Evolutionary conservation across 192 early-diverging fungal species (phyloP).

Genomic region (Backusella psychrophila): DNA sequence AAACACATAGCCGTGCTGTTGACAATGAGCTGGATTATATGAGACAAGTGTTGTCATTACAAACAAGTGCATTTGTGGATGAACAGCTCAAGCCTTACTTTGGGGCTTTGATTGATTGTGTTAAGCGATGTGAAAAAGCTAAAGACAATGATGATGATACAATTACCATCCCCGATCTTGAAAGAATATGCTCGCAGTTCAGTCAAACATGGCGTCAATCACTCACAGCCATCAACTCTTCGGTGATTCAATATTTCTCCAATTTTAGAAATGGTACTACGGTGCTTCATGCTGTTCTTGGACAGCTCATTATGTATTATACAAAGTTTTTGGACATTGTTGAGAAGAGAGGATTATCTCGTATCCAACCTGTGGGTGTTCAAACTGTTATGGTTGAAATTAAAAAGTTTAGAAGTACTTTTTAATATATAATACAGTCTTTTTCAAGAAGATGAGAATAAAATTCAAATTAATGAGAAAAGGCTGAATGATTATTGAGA

Average conservation of each 20-base stretch:
- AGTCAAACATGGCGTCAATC: conserved; percentile 76
- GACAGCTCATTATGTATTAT: conserved; percentile 91
- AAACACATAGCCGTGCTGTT: conserved; percentile 44
- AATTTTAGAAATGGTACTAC: conserved; percentile 94
- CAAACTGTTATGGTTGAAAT: conserved; percentile 96
- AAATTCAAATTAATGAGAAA: no score
- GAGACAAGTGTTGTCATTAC: conserved; percentile 53
- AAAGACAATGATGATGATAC: conserved; percentile 52
- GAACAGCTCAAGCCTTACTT: conserved; percentile 82
- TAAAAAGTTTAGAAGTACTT: conserved; percentile 83
- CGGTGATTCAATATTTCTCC: conserved; percentile 88
- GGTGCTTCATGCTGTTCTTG: conserved; percentile 87
- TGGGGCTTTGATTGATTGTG: conserved; percentile 79
- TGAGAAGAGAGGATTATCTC: conserved; percentile 54
- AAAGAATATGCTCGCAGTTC: conserved; percentile 71
- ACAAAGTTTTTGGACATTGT: conserved; percentile 81
- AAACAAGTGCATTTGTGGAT: conserved; percentile 84
- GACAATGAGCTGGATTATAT: conserved; percentile 59
- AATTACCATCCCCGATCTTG: conserved; percentile 51
- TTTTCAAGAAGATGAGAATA: no score
- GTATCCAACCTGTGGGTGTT: conserved; percentile 75
- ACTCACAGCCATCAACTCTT: conserved; percentile 75
- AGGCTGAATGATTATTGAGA: no score
- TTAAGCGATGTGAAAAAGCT: conserved; percentile 65
- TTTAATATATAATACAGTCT: no score